Evolutionary conservation across 441 rosid genomes (phyloP), one percentile per base, ranked within the genome.

Genomic region (Metrosideros polymorpha): DNA sequence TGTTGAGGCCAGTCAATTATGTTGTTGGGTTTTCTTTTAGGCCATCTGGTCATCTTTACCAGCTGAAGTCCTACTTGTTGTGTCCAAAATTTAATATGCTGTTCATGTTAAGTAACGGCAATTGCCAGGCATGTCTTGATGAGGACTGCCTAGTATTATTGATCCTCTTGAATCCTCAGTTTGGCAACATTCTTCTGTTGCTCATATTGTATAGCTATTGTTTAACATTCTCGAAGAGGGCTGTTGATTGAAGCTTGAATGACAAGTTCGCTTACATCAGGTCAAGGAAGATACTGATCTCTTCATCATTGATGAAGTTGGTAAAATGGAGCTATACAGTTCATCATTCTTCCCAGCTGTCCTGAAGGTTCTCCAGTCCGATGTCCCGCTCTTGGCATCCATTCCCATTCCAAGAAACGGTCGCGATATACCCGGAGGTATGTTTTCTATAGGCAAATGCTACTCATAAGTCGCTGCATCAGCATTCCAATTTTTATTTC

Each of bases 281-380:
- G 88, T 94, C 75, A 91, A 87, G 89, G 93, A 90, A 86, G 94
- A 90, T 84, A 91, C 95, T 1, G 88, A 90, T 91, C 94, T 94
- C 88, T 93, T 92, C 90, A 92, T 94, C 87, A 89, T 94, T 15
- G 97, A 95, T 86, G 97, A 95, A 92, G 89, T 93, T 89, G 97
- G 96, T 84, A 93, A 92, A 91, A 95, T 95, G 98, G 97, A 95
- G 91, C 71, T 95, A 89, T 94, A 47, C 84, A 92, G 98, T 87
- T 92, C 93, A 29, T 87, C 92, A 29, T 94, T 95, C 91, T 91
- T 94, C 88, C 96, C 96, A 42, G 93, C 96, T 86, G 94, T 94
- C 50, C 90, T 92, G 18, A 93, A 87, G 85, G 89, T 94, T 91
- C 91, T 94, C 83, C 93, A 92, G 84, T 94, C 94, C 76, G 90